A percentile compares a stretch with the other conserved stretches of the same genome.
Evolutionary conservation across 495 filamentous ascomycete species (phyloP).

Genomic region (Hypoxylon fragiforme): DNA sequence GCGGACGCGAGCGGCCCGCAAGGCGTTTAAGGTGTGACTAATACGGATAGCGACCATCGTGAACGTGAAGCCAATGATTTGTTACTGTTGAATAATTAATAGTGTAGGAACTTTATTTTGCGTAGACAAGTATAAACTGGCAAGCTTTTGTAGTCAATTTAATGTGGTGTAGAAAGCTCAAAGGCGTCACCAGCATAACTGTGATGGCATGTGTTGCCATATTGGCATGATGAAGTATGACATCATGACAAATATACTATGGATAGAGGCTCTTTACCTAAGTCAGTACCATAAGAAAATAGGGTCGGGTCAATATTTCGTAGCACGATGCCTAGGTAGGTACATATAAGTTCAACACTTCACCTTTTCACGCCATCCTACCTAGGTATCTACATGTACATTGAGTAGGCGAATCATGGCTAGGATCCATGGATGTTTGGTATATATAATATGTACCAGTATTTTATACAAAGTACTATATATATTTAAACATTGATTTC

Average conservation of each 20-base stretch:
- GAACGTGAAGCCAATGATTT: not conserved
- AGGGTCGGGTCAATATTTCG: too few relatives aligned
- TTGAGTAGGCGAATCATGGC: too few relatives aligned
- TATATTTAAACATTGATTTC: too few relatives aligned
- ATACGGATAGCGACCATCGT: conserved; percentile 34
- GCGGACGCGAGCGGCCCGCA: conserved; percentile 25
- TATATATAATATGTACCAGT: too few relatives aligned
- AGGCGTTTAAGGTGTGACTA: conserved; percentile 19
- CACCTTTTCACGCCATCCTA: too few relatives aligned
- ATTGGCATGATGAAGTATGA: conserved; percentile 35
- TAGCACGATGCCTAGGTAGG: too few relatives aligned
- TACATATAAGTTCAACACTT: too few relatives aligned
- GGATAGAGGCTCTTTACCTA: conserved; percentile 2
- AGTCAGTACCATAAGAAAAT: too few relatives aligned
- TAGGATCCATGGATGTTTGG: too few relatives aligned
- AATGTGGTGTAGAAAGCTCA: conserved; percentile 1
- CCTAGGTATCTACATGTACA: too few relatives aligned
- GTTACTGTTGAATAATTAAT: not conserved
- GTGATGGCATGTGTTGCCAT: conserved; percentile 32
- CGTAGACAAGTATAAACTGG: too few relatives aligned
- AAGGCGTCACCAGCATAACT: conserved; percentile 9
- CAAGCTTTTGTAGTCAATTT: conserved; percentile 11
- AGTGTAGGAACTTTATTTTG: not conserved
- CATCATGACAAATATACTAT: conserved; percentile 23
- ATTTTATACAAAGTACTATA: too few relatives aligned